Evolutionary conservation across 2,329 filamentous ascomycete species (phyloP).

Genomic region (Xylaria multiplex): DNA sequence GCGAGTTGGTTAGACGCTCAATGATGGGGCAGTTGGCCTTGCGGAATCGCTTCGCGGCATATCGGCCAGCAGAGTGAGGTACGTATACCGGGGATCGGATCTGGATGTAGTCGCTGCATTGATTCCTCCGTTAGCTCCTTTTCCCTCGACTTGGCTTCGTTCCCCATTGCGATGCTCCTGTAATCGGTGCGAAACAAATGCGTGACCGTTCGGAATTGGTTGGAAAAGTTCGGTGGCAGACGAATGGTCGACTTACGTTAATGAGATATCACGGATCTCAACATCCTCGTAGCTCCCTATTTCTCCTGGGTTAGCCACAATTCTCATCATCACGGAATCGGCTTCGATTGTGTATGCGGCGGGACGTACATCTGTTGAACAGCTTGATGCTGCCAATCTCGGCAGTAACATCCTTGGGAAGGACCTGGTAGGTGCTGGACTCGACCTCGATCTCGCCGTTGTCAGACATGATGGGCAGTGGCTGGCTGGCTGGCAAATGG

Average conservation of each 20-base stretch:
- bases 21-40: slow-evolving; percentile 99
- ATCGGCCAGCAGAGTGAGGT: slow-evolving; percentile 97
- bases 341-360: slow-evolving; percentile 41
- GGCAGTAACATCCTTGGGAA: slow-evolving; percentile 80
- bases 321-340: slow-evolving; percentile 10
- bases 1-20: slow-evolving; percentile 99
- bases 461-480: slow-evolving; percentile 75
- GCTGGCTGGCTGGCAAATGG: slow-evolving; percentile 35
- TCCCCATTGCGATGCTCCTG: slow-evolving; percentile 28
- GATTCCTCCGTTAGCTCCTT: slow-evolving; percentile 49
- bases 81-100: slow-evolving; percentile 99
- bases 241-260: slow-evolving; percentile 79
- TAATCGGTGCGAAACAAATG: slow-evolving; percentile 29
- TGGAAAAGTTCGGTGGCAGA: slow-evolving; percentile 43
- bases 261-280: slow-evolving; percentile 99
- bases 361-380: slow-evolving; percentile 68
- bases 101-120: slow-evolving; percentile 95
- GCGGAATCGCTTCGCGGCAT: slow-evolving; percentile 99
- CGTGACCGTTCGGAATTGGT: slow-evolving; percentile 28
- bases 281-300: slow-evolving; percentile 88
- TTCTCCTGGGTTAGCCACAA: slow-evolving; percentile 26
- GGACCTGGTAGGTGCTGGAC: slow-evolving; percentile 69
- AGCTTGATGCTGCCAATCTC: slow-evolving; percentile 84
- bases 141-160: slow-evolving; percentile 33
- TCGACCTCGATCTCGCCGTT: slow-evolving; percentile 83